Percentiles rank a stretch among this genome's conserved stretches.
phyloP scores from a whole-genome alignment of 1,284 basidiomycete genomes.

The Microbotryum scabiosae region DNA sequence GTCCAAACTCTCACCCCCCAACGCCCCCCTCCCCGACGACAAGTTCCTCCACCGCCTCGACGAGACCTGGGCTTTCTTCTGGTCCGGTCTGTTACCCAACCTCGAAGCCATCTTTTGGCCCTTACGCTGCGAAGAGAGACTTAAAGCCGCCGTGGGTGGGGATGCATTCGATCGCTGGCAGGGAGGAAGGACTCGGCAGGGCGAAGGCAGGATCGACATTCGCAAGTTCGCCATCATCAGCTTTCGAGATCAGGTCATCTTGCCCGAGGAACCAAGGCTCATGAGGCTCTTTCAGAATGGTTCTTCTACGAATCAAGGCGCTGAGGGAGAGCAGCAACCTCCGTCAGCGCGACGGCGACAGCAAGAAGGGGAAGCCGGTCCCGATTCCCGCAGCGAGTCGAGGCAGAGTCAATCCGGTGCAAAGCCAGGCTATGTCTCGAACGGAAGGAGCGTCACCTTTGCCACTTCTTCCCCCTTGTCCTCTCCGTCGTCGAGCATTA shows the following conservation, averaged over 20 bases:
- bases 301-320: no score
- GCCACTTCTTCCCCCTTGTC: no score
- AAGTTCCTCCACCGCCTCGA: conserved; percentile 47
- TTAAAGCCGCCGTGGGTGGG: conserved; percentile 33
- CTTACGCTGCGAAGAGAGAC: conserved; percentile 36
- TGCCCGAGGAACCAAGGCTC: conserved; percentile 18
- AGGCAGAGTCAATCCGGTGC: no score
- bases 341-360: no score
- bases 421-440: no score
- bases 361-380: no score
- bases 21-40: conserved; percentile 3
- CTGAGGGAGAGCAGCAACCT: no score
- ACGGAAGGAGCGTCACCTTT: no score
- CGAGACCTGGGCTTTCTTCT: conserved; percentile 90
- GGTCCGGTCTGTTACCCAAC: conserved; percentile 83
- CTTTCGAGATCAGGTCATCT: conserved; percentile 57
- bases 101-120: conserved; percentile 56
- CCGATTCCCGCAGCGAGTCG: no score
- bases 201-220: conserved; percentile 56
- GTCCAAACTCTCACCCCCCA: conserved; percentile 54
- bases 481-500: no score
- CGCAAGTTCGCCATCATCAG: conserved; percentile 65
- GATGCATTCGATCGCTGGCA: conserved; percentile 28
- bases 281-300: not conserved
- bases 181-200: not conserved